A percentile compares a stretch with the other conserved stretches of the same genome.
Evolutionary conservation across 2,329 filamentous ascomycete species (phyloP).

Genomic region (Pseudopithomyces chartarum): DNA sequence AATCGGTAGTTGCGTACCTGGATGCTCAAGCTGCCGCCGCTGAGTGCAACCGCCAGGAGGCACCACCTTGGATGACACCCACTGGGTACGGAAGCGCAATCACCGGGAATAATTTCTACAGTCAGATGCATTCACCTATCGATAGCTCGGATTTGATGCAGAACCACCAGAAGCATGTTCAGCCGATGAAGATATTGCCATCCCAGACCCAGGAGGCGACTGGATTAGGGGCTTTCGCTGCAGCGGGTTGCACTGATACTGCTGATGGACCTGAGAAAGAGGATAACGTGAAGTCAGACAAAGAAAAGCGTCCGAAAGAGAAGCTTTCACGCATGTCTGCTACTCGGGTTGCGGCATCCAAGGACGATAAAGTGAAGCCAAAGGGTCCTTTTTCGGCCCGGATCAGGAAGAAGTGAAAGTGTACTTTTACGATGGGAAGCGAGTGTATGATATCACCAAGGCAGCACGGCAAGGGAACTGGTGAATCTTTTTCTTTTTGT

Average conservation of each 20-base stretch:
- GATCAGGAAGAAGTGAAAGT: not conserved
- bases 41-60: constrained; percentile 16
- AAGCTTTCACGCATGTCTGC: not conserved
- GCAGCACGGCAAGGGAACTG: too few relatives aligned
- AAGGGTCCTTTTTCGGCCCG: not conserved
- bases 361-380: not conserved
- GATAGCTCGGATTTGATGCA: constrained; percentile 1
- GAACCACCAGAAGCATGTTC: not conserved
- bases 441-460: too few relatives aligned
- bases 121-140: not conserved
- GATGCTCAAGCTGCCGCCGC: constrained; percentile 25
- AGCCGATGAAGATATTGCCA: constrained; percentile 2
- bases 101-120: not conserved
- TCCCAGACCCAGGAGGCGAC: not conserved
- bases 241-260: not conserved
- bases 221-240: not conserved
- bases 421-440: too few relatives aligned
- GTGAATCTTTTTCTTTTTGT: too few relatives aligned
- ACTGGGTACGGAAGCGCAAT: not conserved
- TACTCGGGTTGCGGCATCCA: not conserved
- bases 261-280: not conserved
- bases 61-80: not conserved
- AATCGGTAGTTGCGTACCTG: constrained; percentile 27
- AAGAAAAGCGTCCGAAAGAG: not conserved
- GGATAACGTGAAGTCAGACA: not conserved